Evolutionary conservation across 164 flowering plant genomes (phyloP).

Genomic region (Vitis amurensis): DNA sequence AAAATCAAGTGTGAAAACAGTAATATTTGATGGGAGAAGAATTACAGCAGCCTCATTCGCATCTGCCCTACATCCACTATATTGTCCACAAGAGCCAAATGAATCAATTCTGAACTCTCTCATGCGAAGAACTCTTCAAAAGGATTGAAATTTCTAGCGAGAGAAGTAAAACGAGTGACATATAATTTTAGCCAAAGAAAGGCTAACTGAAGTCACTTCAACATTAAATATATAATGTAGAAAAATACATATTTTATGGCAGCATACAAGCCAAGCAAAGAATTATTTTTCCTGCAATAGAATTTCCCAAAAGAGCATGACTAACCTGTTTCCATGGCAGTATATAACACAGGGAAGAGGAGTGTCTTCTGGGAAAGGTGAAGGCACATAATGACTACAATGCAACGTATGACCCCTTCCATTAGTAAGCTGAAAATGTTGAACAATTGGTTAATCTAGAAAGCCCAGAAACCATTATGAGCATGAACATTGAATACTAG

Average conservation of each 20-base stretch:
- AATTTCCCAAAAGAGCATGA: neutral
- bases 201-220: neutral
- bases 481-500: neutral
- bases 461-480: slow-evolving; percentile 13
- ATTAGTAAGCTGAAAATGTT: slow-evolving; percentile 60
- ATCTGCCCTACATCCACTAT: slow-evolving; percentile 95
- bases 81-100: slow-evolving; percentile 8
- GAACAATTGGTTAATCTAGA: slow-evolving; percentile 5
- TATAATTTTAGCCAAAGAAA: neutral
- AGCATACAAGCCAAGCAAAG: neutral
- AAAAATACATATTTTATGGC: neutral
- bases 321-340: slow-evolving; percentile 95
- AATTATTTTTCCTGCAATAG: neutral
- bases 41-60: slow-evolving; percentile 92
- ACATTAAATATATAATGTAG: neutral
- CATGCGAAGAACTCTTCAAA: neutral
- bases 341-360: slow-evolving; percentile 94
- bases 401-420: slow-evolving; percentile 64
- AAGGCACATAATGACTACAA: slow-evolving; percentile 91
- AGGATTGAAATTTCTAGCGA: neutral
- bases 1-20: slow-evolving; percentile 94
- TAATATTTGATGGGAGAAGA: slow-evolving; percentile 90
- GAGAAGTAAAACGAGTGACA: neutral
- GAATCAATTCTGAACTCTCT: slow-evolving; percentile 7
- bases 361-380: slow-evolving; percentile 58